phyloP scores from a whole-genome alignment of 2,329 filamentous ascomycete genomes.

The Penicillium sp. region DNA sequence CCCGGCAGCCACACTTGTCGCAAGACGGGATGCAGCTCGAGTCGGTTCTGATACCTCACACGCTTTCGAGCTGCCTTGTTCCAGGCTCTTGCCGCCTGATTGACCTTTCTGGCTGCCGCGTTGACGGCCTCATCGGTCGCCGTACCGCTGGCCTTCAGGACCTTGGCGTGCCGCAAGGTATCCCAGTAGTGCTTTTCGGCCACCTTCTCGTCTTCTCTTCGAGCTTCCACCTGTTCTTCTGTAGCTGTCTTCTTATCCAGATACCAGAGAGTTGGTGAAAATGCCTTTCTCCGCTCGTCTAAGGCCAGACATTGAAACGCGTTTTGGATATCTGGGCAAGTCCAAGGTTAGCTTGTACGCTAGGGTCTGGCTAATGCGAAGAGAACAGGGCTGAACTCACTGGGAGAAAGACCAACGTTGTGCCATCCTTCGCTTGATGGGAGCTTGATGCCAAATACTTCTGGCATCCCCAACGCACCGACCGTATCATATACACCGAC shows the following conservation, averaged over 20 bases:
- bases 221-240: slow-evolving; percentile 9
- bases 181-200: slow-evolving; percentile 12
- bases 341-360: background rate
- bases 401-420: slow-evolving; percentile 20
- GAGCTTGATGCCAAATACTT: slow-evolving; percentile 23
- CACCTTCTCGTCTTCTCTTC: background rate
- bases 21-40: slow-evolving; percentile 32
- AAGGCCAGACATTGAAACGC: slow-evolving; percentile 44
- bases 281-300: slow-evolving; percentile 46
- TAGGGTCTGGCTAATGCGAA: too few relatives aligned
- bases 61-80: slow-evolving; percentile 15
- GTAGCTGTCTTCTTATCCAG: slow-evolving; percentile 34
- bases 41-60: slow-evolving; percentile 16
- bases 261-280: slow-evolving; percentile 56
- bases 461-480: slow-evolving; percentile 34
- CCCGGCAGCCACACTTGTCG: slow-evolving; percentile 61
- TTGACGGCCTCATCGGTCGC: slow-evolving; percentile 20
- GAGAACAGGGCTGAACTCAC: slow-evolving; percentile 5
- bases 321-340: slow-evolving; percentile 31
- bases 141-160: slow-evolving; percentile 13
- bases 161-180: slow-evolving; percentile 10
- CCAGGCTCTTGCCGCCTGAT: slow-evolving; percentile 13
- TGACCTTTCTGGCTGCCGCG: slow-evolving; percentile 12
- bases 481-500: slow-evolving; percentile 40
- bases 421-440: slow-evolving; percentile 16